Evolutionary conservation across 805 yeast genomes (phyloP).

Genomic region (Yarrowia keelungensis): DNA sequence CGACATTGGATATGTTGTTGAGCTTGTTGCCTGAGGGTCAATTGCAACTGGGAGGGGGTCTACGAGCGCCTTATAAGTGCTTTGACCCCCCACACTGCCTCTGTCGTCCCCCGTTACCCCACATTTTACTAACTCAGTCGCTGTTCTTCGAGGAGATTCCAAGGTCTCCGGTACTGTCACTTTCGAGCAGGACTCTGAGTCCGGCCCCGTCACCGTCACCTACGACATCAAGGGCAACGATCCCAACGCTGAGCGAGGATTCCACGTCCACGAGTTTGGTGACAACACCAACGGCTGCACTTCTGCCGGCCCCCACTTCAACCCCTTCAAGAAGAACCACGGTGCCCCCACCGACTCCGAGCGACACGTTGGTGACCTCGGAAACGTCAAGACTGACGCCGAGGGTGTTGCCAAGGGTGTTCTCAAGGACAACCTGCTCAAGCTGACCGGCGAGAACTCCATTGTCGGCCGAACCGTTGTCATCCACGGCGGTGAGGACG

Average conservation of each 20-base stretch:
- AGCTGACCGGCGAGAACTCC: constrained; percentile 85
- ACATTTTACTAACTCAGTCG: constrained; percentile 58
- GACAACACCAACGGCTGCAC: constrained; percentile 99
- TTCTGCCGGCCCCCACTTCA: constrained; percentile 97
- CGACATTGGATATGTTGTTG: not conserved
- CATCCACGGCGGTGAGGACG: constrained; percentile 91
- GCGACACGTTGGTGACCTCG: constrained; percentile 92
- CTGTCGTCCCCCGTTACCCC: not conserved
- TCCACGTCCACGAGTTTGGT: constrained; percentile 98
- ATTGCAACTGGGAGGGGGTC: not conserved
- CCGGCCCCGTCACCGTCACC: constrained; percentile 81
- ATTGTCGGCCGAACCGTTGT: constrained; percentile 95
- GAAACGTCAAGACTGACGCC: constrained; percentile 89
- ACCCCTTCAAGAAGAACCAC: constrained; percentile 87
- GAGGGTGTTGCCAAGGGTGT: constrained; percentile 91
- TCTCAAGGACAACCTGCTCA: constrained; percentile 75
- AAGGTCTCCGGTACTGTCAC: constrained; percentile 85
- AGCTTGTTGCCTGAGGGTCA: not conserved
- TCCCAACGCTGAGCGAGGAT: constrained; percentile 88
- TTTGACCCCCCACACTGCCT: not conserved
- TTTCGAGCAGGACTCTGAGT: constrained; percentile 82
- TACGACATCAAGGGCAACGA: constrained; percentile 92
- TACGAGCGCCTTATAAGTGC: not conserved
- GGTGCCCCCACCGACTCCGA: constrained; percentile 86
- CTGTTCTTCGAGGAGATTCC: constrained; percentile 95